phyloP scores from a whole-genome alignment of 352 stramenopile species.

The Pythium dissimile region DNA sequence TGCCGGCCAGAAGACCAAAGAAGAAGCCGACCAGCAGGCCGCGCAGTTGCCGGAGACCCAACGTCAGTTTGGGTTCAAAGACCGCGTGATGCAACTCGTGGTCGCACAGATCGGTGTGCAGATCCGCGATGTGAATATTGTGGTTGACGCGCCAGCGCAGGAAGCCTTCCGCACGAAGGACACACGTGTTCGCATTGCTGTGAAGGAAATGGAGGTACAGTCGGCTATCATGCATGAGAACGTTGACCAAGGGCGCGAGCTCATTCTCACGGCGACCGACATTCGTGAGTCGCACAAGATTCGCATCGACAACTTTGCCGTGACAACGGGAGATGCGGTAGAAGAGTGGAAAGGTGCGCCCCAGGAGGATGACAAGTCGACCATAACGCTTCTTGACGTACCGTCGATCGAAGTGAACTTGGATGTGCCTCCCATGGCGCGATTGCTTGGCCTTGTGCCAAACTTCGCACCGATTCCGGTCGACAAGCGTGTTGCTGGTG shows the following conservation, averaged over 20 bases:
- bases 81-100: constrained; percentile 28
- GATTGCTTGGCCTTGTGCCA: constrained; percentile 24
- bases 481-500: constrained; percentile 23
- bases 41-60: constrained; percentile 11
- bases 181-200: constrained; percentile 14
- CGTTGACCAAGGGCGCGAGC: constrained; percentile 17
- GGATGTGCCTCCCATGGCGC: constrained; percentile 25
- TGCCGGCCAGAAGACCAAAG: constrained; percentile 20
- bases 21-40: constrained; percentile 9
- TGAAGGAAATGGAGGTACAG: constrained; percentile 19
- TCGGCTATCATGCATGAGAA: constrained; percentile 23
- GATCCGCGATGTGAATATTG: constrained; percentile 17
- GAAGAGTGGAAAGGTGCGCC: constrained; percentile 19
- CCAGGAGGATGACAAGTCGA: constrained; percentile 12
- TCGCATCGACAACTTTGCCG: constrained; percentile 16
- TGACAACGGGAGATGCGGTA: constrained; percentile 8
- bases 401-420: constrained; percentile 23
- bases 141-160: constrained; percentile 10
- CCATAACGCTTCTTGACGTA: constrained; percentile 15
- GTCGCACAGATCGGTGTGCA: constrained; percentile 28
- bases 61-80: constrained; percentile 23
- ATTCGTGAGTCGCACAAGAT: constrained; percentile 26
- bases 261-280: constrained; percentile 19
- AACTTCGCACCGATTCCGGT: constrained; percentile 26
- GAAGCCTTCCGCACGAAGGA: background rate